phyloP scores from a whole-genome alignment of 1,139 yeast genomes.

The Saccharomycopsis hybrid region DNA sequence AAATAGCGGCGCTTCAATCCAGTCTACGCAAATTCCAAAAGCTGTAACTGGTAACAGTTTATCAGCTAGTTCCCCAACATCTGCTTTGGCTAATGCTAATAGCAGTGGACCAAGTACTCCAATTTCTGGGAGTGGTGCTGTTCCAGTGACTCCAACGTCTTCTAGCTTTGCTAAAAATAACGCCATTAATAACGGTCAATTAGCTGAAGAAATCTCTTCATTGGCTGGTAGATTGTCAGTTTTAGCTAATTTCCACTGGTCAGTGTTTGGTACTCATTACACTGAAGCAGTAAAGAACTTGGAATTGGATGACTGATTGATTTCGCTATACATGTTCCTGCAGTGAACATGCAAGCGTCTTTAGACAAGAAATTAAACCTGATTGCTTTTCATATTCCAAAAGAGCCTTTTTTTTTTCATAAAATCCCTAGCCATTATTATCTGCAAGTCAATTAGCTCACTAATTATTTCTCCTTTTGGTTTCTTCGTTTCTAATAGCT shows the following conservation, averaged over 20 bases:
- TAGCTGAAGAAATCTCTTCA: conserved; percentile 39
- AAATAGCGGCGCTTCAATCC: conserved; percentile 4
- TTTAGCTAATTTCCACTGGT: conserved; percentile 65
- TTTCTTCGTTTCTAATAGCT: too few relatives aligned
- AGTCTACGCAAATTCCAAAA: conserved; percentile 20
- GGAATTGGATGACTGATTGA: too few relatives aligned
- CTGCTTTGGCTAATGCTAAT: neutral
- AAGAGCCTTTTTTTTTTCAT: too few relatives aligned
- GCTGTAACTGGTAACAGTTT: conserved; percentile 26
- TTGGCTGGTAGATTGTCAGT: conserved; percentile 50
- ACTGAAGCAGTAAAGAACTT: conserved; percentile 25
- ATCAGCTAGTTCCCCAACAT: conserved; percentile 13
- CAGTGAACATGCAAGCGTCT: too few relatives aligned
- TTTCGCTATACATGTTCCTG: too few relatives aligned
- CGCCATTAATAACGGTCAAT: conserved; percentile 22
- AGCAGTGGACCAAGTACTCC: conserved; percentile 7
- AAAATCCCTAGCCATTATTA: too few relatives aligned
- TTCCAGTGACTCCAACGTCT: conserved; percentile 21
- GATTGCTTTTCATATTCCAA: too few relatives aligned
- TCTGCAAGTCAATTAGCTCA: too few relatives aligned
- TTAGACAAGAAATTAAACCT: too few relatives aligned
- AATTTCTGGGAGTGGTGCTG: conserved; percentile 20
- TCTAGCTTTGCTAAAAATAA: conserved; percentile 3
- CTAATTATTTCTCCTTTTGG: too few relatives aligned
- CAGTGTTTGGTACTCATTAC: conserved; percentile 58